Percentiles rank a stretch among this genome's conserved stretches.
phyloP scores from a whole-genome alignment of 768 basidiomycete species.

The Mycena maculata region DNA sequence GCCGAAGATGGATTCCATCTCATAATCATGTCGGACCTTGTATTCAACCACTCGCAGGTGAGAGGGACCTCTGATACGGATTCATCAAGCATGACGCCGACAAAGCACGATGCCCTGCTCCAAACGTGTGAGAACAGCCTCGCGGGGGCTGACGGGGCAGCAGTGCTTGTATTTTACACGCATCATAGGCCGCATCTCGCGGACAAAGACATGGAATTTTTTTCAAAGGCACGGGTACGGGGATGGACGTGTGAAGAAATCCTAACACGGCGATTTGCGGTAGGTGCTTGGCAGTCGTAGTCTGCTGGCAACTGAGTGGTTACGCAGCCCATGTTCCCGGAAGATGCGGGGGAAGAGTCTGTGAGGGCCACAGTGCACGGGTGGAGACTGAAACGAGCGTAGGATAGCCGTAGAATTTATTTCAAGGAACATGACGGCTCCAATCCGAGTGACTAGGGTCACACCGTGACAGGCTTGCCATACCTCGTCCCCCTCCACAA shows the following conservation, averaged over 20 bases:
- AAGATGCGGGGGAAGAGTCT: conserved; percentile 83
- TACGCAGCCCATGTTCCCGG: conserved; percentile 86
- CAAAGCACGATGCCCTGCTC: conserved; percentile 84
- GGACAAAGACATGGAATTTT: conserved; percentile 86
- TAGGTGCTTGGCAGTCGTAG: conserved; percentile 36
- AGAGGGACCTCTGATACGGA: conserved; percentile 16
- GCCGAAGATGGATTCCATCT: conserved; percentile 68
- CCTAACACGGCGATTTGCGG: conserved; percentile 71
- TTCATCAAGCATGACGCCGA: neutral
- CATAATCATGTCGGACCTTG: conserved; percentile 90
- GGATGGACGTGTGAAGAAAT: conserved; percentile 85
- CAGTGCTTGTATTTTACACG: conserved; percentile 85
- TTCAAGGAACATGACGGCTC: too few relatives aligned
- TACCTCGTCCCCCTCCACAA: neutral
- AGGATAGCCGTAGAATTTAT: neutral
- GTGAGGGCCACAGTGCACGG: conserved; percentile 88
- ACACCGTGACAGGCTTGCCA: too few relatives aligned
- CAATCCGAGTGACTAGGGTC: too few relatives aligned
- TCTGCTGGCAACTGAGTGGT: neutral
- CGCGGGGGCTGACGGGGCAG: conserved; percentile 42
- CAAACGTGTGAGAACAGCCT: conserved; percentile 69
- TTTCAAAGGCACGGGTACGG: conserved; percentile 65
- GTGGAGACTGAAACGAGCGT: conserved; percentile 66
- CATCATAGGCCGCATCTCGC: conserved; percentile 91
- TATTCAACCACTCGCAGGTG: conserved; percentile 96